Percentiles rank a stretch among this genome's conserved stretches.
Evolutionary conservation across 2,329 filamentous ascomycete species (phyloP).

Genomic region (Fusarium burgessii): DNA sequence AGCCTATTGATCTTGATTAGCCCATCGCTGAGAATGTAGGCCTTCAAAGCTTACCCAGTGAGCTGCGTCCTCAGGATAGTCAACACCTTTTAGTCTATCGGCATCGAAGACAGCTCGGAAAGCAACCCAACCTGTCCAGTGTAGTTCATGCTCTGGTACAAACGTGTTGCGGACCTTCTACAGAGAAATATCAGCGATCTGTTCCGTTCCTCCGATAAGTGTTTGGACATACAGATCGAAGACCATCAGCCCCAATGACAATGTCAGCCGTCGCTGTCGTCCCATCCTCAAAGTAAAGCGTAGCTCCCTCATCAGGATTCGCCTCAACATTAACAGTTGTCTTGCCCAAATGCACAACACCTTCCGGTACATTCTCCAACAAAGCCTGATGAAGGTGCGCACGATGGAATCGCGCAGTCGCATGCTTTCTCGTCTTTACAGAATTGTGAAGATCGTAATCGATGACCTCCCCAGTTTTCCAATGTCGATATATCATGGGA

Average conservation of each 20-base stretch:
- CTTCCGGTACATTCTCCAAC: not conserved
- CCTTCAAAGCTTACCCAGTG: not conserved
- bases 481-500: not conserved
- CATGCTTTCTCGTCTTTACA: not conserved
- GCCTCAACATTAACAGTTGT: not conserved
- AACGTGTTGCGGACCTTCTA: not conserved
- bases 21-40: accelerated
- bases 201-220: accelerated
- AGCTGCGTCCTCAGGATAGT: not conserved
- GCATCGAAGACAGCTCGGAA: not conserved
- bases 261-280: slow-evolving; percentile 58
- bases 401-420: not conserved
- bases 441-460: not conserved
- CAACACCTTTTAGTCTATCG: not conserved
- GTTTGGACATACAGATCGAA: not conserved
- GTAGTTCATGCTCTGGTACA: not conserved
- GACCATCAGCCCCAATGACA: slow-evolving; percentile 64
- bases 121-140: not conserved
- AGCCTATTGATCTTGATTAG: not conserved
- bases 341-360: not conserved
- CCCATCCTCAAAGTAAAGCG: slow-evolving; percentile 62
- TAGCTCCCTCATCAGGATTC: slow-evolving; percentile 56
- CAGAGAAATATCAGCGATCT: not conserved
- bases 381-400: slow-evolving; percentile 50
- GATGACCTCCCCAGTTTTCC: not conserved